Evolutionary conservation across 352 stramenopile species (phyloP), one percentile per base, ranked within the genome.

Genomic region (Phytophthora pisi): DNA sequence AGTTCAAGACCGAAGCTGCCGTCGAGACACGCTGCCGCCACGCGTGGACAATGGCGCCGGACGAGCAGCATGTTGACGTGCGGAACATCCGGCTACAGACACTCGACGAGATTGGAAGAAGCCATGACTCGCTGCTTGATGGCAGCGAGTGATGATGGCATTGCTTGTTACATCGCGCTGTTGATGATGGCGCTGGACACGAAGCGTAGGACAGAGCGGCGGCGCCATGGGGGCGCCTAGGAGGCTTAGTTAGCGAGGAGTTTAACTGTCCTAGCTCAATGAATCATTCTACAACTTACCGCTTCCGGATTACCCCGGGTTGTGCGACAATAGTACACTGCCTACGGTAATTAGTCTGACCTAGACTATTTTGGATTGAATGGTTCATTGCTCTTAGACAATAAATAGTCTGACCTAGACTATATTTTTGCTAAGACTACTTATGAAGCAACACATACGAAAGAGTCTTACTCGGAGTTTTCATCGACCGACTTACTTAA

Each of bases 161-260:
- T 4, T 55, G 49, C 26, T 16, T 43, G 49, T 28, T 42, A 8
- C 16, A 38, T 38, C 26, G 6, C 47, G 47, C 20, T 15, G 26
- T 42, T 26, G 49, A 45, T 45, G 5, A 55, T 13, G 49, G 49
- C 49, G 49, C 49, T 55, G 49, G 49, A 55, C 26, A 42, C n/a
- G 11, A n/a, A 55, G 49, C 26, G 26, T 55, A 55, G 26, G 49
- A 55, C 49, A 55, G 28, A n/a, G 5, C 13, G 49, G 11, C 13
- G 47, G 16, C 49, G 9, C 13, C 15, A 55, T 11, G 26, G 24
- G 49, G 49, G 15, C 20, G 20, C 20, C 20, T 20, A 20, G 20
- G 20, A 20, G 1, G 20, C 20, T 20, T 20, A 20, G 20, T 20
- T 20, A 20, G 20, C 20, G 20, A 20, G 20, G 1, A 20, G 20